A percentile compares a stretch with the other conserved stretches of the same genome.
Conservation (phyloP, 148 eudicot genomes). For the Oxyria digyna region DNA sequence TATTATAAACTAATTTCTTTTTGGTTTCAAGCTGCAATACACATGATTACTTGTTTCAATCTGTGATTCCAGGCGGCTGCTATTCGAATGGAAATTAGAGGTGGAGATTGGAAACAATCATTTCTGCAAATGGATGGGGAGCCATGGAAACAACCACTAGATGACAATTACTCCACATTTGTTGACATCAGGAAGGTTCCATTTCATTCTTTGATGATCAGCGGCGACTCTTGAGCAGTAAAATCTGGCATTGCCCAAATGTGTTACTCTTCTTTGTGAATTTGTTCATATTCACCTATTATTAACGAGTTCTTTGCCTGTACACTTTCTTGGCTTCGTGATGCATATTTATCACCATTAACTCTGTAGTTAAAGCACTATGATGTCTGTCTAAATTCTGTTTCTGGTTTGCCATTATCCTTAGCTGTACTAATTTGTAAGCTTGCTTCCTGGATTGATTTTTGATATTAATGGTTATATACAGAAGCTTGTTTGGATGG, state of each 20-base stretch:
- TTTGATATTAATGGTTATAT: background rate
- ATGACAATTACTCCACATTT: constrained; percentile 61
- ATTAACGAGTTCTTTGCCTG: background rate
- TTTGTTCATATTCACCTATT: background rate
- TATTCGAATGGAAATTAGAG: constrained; percentile 83
- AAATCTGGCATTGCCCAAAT: background rate
- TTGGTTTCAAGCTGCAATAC: background rate
- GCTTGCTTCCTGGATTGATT: background rate
- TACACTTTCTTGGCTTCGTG: no score
- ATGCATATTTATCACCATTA: no score
- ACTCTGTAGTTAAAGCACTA: background rate
- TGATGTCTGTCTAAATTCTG: background rate
- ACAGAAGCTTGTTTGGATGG: background rate
- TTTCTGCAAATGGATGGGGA: constrained; percentile 95
- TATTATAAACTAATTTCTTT: no score
- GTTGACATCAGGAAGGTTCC: constrained; percentile 75
- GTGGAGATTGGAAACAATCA: constrained; percentile 78
- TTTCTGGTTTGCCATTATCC: background rate
- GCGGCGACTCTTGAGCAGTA: constrained; percentile 21
- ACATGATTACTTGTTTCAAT: background rate
- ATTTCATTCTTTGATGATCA: constrained; percentile 60
- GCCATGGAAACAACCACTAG: constrained; percentile 95
- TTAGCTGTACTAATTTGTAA: background rate
- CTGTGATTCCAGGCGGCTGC: constrained; percentile 52
- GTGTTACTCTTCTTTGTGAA: background rate